Evolutionary conservation across 2,329 filamentous ascomycete genomes (phyloP), one percentile per base, ranked within the genome.

Genomic region (Acrodontium crateriforme): DNA sequence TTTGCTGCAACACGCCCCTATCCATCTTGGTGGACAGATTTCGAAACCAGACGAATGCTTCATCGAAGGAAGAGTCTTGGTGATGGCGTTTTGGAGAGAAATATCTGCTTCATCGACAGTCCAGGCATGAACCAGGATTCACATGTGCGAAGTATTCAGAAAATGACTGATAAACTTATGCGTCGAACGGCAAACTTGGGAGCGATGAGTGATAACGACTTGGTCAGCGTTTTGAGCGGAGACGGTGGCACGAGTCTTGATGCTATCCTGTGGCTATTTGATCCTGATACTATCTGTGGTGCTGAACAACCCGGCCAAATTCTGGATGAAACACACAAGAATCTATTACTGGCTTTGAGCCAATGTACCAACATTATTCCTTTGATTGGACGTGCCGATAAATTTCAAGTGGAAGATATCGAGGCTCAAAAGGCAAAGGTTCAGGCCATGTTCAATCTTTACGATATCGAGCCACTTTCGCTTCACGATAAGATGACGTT

Each of bases 51-150:
- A 32, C 63, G 62, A 15, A 58, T 69, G 36, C 62, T 69, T 25
- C 67, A 74, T 46, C 67, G 60, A 16, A 56, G 78, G 44, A 80
- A 75, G 49, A 87, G 79, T 45, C 59, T 72, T 28, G 74, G 74
- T 6, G 84, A 89, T 38, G 69, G 73, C 13, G 69, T 94, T 20
- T 60, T 95, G 24, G 87, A 95, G 49, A 71, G 87, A 16, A 98
- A 98, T 47, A 58, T 98, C 4, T 93, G 83, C 53, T 94, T 98
- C 49, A 74, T 94, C 32, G 87, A 95, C 56, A 87, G 80, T 2
- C 72, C 78, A 8, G 74, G 75, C 9, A 73, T 71, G 51, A 58
- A 63, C 21, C 52, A 47, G 28, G 71, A 74, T 27, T 66, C 71
- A 20, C 62, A 62, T 8, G 28, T 38, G 10, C 29, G 37, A 12